Conservation (phyloP, 2,329 filamentous ascomycete species). For the Knoxdaviesia capensis region DNA sequence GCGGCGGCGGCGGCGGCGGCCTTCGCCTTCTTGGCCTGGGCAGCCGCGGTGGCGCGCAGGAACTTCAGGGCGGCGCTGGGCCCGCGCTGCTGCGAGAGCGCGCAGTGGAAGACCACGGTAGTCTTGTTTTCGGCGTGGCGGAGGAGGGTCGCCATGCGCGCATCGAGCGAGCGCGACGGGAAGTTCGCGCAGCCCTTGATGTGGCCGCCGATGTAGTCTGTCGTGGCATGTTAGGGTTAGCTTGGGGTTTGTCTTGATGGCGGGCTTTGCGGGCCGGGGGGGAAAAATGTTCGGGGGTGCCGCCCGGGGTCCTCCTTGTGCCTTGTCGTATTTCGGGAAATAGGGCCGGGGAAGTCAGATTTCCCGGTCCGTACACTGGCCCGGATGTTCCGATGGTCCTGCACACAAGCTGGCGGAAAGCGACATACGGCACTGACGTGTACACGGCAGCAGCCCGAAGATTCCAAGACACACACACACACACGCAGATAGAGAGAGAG, state of each 20-base stretch:
- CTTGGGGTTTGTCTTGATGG: background rate
- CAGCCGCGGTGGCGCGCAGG: conserved; percentile 33
- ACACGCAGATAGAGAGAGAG: background rate
- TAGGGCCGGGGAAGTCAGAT: no score
- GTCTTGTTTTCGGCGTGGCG: conserved; percentile 58
- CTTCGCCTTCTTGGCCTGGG: background rate
- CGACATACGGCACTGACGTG: no score
- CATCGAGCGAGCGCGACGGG: conserved; percentile 53
- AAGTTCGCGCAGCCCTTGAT: conserved; percentile 61
- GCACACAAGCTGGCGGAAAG: background rate
- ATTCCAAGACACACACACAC: background rate
- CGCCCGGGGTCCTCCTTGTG: no score
- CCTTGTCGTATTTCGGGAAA: no score
- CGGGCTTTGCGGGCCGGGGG: background rate
- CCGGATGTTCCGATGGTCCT: no score
- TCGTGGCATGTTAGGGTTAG: background rate
- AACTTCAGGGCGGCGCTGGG: conserved; percentile 71
- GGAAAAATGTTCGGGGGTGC: background rate
- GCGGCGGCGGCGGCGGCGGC: conserved; percentile 2
- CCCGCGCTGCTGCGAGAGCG: conserved; percentile 75
- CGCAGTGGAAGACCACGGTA: conserved; percentile 85
- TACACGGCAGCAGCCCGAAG: no score
- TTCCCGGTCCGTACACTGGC: no score
- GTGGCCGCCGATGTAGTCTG: conserved; percentile 81
- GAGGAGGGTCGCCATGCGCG: conserved; percentile 63